Percentiles rank a stretch among this genome's conserved stretches.
phyloP scores from a whole-genome alignment of 164 flowering plant species.

The Tetrastigma voinierianum region DNA sequence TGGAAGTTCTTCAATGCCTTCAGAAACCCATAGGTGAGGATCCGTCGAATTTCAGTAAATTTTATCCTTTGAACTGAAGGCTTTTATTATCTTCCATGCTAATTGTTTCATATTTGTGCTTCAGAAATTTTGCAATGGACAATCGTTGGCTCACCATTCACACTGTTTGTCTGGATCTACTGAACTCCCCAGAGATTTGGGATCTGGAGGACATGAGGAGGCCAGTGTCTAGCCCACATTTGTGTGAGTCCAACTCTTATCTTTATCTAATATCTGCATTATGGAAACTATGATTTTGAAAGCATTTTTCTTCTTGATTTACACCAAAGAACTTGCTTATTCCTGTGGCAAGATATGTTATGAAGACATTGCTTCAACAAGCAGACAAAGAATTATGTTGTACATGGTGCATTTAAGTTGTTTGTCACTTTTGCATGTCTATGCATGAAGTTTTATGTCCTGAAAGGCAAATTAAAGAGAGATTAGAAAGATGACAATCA shows the following conservation, averaged over 20 bases:
- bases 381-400: too few species aligned
- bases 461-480: too few species aligned
- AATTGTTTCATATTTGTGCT: slow-evolving; percentile 11
- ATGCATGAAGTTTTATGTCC: too few species aligned
- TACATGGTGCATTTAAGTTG: too few species aligned
- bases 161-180: slow-evolving; percentile 50
- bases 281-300: background rate
- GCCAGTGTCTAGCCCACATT: slow-evolving; percentile 14
- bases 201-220: slow-evolving; percentile 21
- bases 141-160: slow-evolving; percentile 60
- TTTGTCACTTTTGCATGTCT: too few species aligned
- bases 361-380: too few species aligned
- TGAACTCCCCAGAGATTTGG: slow-evolving; percentile 41
- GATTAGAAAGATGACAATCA: too few species aligned
- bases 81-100: slow-evolving; percentile 2
- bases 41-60: background rate
- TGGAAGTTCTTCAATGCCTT: slow-evolving; percentile 25
- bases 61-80: background rate
- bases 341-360: too few species aligned
- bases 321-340: too few species aligned
- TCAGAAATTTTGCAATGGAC: slow-evolving; percentile 37
- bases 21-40: slow-evolving; percentile 33
- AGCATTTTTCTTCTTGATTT: too few species aligned
- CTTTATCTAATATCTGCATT: background rate
- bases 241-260: slow-evolving; percentile 32